Percentiles rank a stretch among this genome's conserved stretches.
Conservation (phyloP, 768 basidiomycete species). For the Macrolepiota fuliginosa region DNA sequence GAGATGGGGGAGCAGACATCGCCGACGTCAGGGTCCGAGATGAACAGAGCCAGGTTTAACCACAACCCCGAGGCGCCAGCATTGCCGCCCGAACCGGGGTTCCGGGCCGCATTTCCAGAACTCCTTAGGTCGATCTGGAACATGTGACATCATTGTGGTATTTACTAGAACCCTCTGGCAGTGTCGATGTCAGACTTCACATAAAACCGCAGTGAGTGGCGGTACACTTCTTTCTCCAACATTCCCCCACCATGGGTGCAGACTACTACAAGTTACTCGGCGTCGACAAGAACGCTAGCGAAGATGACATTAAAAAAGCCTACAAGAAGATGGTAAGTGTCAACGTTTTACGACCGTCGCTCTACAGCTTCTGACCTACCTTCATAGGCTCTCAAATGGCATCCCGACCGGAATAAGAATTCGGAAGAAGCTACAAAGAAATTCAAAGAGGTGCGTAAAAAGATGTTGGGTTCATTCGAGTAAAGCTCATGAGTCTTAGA, state of each 20-base stretch:
- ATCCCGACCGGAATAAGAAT: conserved; percentile 88
- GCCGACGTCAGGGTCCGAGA: not conserved
- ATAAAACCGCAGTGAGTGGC: not conserved
- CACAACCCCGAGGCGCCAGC: not conserved
- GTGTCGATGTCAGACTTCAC: conserved; percentile 8
- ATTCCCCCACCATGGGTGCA: conserved; percentile 53
- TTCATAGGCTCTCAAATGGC: conserved; percentile 81
- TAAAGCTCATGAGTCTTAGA: conserved; percentile 35
- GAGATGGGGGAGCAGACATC: not conserved
- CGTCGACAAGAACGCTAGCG: conserved; percentile 65
- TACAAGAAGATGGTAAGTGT: conserved; percentile 86
- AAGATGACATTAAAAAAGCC: conserved; percentile 90
- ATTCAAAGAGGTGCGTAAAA: conserved; percentile 78
- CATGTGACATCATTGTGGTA: conserved; percentile 27
- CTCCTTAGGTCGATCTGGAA: conserved; percentile 20
- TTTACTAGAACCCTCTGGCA: conserved; percentile 26
- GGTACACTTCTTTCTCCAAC: not conserved
- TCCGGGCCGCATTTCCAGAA: not conserved
- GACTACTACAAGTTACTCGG: conserved; percentile 91
- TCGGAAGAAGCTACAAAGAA: conserved; percentile 84
- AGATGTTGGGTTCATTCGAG: conserved; percentile 1
- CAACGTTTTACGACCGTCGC: not conserved
- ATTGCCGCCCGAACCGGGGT: not conserved
- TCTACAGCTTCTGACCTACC: conserved; percentile 4
- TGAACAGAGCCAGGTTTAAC: not conserved